A percentile compares a stretch with the other conserved stretches of the same genome.
phyloP scores from a whole-genome alignment of 2,329 filamentous ascomycete genomes.

The Phialophora chinensis region DNA sequence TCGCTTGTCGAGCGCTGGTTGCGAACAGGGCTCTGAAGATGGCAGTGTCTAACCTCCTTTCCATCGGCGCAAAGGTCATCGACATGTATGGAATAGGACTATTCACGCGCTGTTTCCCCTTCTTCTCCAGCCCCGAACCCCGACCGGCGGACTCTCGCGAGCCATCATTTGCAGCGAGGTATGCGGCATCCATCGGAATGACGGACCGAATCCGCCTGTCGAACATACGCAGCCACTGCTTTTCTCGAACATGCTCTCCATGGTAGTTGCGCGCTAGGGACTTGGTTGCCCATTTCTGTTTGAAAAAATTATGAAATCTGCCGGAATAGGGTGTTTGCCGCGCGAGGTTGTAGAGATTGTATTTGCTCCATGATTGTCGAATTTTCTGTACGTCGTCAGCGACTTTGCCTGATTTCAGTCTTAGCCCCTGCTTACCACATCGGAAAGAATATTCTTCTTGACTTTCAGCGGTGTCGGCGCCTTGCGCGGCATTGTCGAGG shows the following conservation, averaged over 20 bases:
- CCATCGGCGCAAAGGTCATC: conserved; percentile 91
- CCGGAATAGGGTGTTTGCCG: conserved; percentile 56
- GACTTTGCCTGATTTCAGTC: not conserved
- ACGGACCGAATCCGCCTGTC: conserved; percentile 78
- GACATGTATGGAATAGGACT: conserved; percentile 79
- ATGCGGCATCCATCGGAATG: conserved; percentile 79
- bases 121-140: conserved; percentile 69
- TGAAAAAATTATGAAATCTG: conserved; percentile 76
- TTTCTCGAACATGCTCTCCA: conserved; percentile 90
- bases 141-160: conserved; percentile 81
- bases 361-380: conserved; percentile 96
- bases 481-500: conserved; percentile 51
- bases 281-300: conserved; percentile 97
- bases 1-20: conserved; percentile 87
- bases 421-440: conserved; percentile 15
- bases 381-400: conserved; percentile 70
- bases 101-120: conserved; percentile 19
- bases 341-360: conserved; percentile 88
- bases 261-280: conserved; percentile 84
- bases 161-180: conserved; percentile 81
- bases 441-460: conserved; percentile 13
- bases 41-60: conserved; percentile 90
- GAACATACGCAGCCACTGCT: conserved; percentile 95
- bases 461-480: conserved; percentile 49
- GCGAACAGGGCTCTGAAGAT: conserved; percentile 93